phyloP scores from a whole-genome alignment of 805 yeast species.

The Myxozyma nipponensis region DNA sequence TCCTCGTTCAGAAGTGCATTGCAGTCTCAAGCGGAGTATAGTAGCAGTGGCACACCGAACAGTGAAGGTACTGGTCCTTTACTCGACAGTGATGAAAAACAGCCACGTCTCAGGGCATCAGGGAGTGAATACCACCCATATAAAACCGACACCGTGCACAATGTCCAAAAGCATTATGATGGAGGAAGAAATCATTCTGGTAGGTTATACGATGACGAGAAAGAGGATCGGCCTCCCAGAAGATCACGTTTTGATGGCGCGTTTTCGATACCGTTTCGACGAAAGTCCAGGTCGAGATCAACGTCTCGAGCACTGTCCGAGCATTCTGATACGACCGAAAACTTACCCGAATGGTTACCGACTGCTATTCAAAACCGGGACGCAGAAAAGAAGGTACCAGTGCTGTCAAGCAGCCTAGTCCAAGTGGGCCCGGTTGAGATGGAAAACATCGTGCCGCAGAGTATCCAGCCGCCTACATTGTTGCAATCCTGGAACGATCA shows the following conservation, averaged over 20 bases:
- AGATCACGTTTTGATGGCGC: constrained; percentile 3
- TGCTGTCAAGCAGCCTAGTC: background rate
- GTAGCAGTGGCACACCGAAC: background rate
- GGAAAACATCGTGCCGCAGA: constrained; percentile 37
- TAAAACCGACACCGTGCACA: background rate
- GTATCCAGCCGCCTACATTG: constrained; percentile 38
- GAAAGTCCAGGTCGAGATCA: constrained; percentile 5
- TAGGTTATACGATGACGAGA: background rate
- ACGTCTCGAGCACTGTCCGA: constrained; percentile 3
- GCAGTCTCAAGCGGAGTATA: constrained; percentile 2
- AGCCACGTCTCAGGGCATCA: too few species aligned
- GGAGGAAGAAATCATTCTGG: background rate
- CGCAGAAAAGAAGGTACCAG: background rate
- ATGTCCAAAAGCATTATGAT: too few species aligned
- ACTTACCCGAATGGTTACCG: constrained; percentile 20
- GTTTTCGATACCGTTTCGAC: constrained; percentile 14
- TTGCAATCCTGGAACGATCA: constrained; percentile 30
- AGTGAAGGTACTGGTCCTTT: background rate
- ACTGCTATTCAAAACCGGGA: constrained; percentile 2
- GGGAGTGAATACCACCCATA: too few species aligned
- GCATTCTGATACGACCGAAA: constrained; percentile 9
- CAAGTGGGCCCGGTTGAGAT: constrained; percentile 44
- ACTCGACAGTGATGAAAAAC: background rate
- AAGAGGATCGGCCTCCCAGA: background rate
- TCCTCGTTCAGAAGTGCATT: constrained; percentile 15